Evolutionary conservation across 2,329 filamentous ascomycete species (phyloP).

Genomic region (Pseudogymnoascus sp.): DNA sequence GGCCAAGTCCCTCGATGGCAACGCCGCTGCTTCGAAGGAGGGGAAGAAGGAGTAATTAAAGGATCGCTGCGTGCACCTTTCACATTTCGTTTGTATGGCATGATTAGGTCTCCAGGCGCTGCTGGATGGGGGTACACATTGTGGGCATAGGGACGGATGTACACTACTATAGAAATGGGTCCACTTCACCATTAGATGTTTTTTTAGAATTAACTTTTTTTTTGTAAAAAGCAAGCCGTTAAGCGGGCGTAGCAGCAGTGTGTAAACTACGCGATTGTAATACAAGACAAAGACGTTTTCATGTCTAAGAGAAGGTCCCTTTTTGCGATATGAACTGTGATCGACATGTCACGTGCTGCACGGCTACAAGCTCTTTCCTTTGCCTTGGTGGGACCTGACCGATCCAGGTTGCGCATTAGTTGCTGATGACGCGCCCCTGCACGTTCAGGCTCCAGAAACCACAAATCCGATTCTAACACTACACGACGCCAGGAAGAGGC

Average conservation of each 20-base stretch:
- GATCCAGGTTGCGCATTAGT: neutral
- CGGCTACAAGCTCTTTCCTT: neutral
- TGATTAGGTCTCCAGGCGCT: constrained; percentile 1
- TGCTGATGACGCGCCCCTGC: constrained; percentile 1
- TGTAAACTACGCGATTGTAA: neutral
- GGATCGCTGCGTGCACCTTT: neutral
- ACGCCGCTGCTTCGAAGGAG: constrained; percentile 22
- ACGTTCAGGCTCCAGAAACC: neutral
- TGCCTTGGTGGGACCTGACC: neutral
- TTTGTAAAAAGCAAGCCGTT: neutral
- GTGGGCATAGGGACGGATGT: neutral
- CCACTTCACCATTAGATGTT: neutral
- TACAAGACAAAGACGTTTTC: neutral
- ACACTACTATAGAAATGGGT: constrained; percentile 5
- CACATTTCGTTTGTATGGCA: constrained; percentile 1
- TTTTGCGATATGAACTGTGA: neutral
- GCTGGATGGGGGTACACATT: constrained; percentile 1
- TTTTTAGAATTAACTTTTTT: neutral
- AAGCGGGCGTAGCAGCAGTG: too few relatives aligned
- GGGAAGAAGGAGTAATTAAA: constrained; percentile 29
- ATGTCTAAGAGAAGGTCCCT: neutral
- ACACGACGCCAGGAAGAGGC: neutral
- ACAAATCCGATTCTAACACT: neutral
- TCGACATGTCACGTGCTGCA: neutral
- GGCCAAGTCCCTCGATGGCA: constrained; percentile 25